Percentiles rank a stretch among this genome's conserved stretches.
Evolutionary conservation across 768 basidiomycete species (phyloP).

Genomic region (Mycena galopus): DNA sequence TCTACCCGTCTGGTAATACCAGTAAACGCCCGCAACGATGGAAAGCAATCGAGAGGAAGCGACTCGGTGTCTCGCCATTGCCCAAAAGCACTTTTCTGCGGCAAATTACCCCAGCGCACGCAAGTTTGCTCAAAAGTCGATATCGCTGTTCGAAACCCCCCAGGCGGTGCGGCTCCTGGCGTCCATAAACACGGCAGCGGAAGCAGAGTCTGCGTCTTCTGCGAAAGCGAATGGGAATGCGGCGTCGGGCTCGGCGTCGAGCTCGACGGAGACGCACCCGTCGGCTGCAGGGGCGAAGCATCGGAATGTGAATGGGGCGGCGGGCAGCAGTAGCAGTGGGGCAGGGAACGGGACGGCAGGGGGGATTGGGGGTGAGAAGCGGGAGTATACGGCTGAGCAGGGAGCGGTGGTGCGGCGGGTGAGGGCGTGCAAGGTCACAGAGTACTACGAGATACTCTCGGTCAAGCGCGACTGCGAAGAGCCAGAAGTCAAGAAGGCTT

Average conservation of each 20-base stretch:
- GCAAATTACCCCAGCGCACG: conserved; percentile 83
- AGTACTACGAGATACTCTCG: conserved; percentile 93
- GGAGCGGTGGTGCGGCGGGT: conserved; percentile 87
- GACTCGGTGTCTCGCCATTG: conserved; percentile 82
- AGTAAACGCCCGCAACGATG: conserved; percentile 53
- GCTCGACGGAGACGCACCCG: conserved; percentile 76
- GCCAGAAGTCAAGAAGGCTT: conserved; percentile 91
- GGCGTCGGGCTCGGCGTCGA: conserved; percentile 51
- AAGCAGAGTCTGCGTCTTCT: conserved; percentile 57
- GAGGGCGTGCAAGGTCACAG: conserved; percentile 85
- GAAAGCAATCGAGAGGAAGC: conserved; percentile 95
- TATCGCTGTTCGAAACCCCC: conserved; percentile 83
- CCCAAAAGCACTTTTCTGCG: conserved; percentile 78
- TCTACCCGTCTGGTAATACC: neutral
- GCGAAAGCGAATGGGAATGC: conserved; percentile 53
- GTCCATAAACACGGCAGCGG: conserved; percentile 70
- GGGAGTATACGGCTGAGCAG: conserved; percentile 92
- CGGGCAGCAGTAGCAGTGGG: conserved; percentile 42
- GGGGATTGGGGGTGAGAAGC: conserved; percentile 78
- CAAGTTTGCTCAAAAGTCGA: conserved; percentile 92
- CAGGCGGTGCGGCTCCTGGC: conserved; percentile 79
- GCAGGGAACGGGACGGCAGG: conserved; percentile 64
- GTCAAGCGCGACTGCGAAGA: conserved; percentile 87
- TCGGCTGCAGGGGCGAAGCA: conserved; percentile 82
- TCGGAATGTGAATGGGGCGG: conserved; percentile 56